Evolutionary conservation across 192 early-diverging fungal species (phyloP).

Genomic region (Tieghemiomyces parasiticus): DNA sequence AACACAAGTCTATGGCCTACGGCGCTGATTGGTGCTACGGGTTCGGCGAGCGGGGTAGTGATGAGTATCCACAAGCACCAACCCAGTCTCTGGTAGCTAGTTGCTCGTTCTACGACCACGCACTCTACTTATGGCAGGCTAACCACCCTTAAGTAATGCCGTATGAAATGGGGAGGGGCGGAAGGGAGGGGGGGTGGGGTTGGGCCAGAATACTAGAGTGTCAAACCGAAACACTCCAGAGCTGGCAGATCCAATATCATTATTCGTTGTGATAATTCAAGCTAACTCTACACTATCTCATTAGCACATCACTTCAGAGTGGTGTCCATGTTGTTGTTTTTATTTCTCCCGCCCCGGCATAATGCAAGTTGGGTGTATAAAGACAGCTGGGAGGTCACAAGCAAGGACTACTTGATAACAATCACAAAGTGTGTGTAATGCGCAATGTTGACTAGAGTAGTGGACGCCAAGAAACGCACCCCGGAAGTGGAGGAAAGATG

Average conservation of each 20-base stretch:
- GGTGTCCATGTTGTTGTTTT: too few relatives aligned
- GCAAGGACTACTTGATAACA: background rate
- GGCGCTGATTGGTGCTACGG: constrained; percentile 60
- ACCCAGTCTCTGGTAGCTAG: constrained; percentile 38
- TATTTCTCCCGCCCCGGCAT: too few relatives aligned
- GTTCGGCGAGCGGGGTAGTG: constrained; percentile 4
- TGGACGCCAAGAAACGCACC: background rate
- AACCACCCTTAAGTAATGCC: background rate
- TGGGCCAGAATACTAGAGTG: background rate
- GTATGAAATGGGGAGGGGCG: background rate
- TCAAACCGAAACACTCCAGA: too few relatives aligned
- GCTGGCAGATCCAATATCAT: background rate
- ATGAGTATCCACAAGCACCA: too few relatives aligned
- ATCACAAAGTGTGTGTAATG: background rate
- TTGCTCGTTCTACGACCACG: constrained; percentile 73
- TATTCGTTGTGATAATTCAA: background rate
- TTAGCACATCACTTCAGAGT: too few relatives aligned
- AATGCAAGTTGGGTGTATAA: background rate
- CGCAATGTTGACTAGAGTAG: too few relatives aligned
- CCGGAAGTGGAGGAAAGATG: background rate
- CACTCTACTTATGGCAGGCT: constrained; percentile 48
- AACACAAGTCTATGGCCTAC: constrained; percentile 63
- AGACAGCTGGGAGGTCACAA: background rate
- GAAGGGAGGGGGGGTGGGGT: too few relatives aligned
- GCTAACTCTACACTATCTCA: too few relatives aligned